Base-by-base conservation (phyloP, 805 yeast genomes). In the Candida oleophila region DNA sequence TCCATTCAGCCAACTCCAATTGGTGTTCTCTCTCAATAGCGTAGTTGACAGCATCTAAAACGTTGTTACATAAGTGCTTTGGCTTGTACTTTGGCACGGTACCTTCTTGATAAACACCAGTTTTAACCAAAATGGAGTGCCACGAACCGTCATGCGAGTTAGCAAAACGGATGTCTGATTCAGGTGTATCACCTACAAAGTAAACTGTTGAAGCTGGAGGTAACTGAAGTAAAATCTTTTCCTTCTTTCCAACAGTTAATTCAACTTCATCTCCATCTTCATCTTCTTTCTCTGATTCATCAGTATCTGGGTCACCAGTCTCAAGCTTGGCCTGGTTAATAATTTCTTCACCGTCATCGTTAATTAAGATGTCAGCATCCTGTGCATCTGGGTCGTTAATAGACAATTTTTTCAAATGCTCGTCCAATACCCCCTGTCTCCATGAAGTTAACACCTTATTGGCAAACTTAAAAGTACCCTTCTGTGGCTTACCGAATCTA, bases 161-260 rank as follows among this genome's bases (percentile, higher is more conserved):
- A 45, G 95, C 95, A 69, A 88, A 88, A 64, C 94, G 74, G 52
- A 87, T 87, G 64, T 87, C 96, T 4, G 91, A 84, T 68, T 87
- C 95, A 16, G 96, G 96, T 12, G 95, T 87, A 61, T 87, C 96
- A 57, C 96, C 96, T 43, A 87, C 94, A 68, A 87, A 88, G 64
- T 87, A 87, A 14, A 88, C 95, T 0, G 94, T 87, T 3, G 89
- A 83, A 2, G 94, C 89, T 3, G 91, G 91, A 4, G 94, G 94
- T 53, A 87, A 68, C 46, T 83, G 83, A 55, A 72, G 81, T 20
- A 71, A 69, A 51, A 72, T 70, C 46, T 67, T 57, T 33, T 70
- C 74, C 38, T 60, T 62, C 41, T 60, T 60, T 49, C 62, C 65
- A 41, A 55, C 66, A 3, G 75, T 69, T 34, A 78, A 66, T 25